These are phyloP conservation scores for Bacidia rubella DNA, from an alignment of 495 filamentous ascomycete species.

Conservation along the genomic window DNA sequence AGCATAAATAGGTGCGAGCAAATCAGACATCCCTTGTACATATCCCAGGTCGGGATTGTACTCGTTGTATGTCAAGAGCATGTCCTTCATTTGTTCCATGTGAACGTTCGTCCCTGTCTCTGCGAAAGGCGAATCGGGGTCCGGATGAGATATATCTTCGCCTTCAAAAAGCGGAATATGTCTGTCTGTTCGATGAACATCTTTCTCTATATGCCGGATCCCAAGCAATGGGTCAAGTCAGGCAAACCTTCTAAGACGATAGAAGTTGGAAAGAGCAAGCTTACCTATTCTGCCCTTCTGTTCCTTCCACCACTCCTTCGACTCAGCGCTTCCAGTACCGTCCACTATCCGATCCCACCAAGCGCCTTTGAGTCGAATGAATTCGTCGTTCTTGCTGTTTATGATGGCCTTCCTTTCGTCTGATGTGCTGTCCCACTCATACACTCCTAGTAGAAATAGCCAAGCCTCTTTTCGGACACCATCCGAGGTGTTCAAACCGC, in stretches of 20 bases:
- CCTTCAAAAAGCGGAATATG: slow-evolving; percentile 85
- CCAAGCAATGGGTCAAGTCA: slow-evolving; percentile 34
- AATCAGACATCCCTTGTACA: slow-evolving; percentile 96
- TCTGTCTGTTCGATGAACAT: slow-evolving; percentile 93
- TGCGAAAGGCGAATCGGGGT: slow-evolving; percentile 90
- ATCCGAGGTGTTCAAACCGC: slow-evolving; percentile 76
- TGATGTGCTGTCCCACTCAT: slow-evolving; percentile 73
- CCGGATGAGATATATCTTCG: slow-evolving; percentile 95
- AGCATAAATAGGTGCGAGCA: slow-evolving; percentile 90
- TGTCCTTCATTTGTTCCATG: slow-evolving; percentile 96
- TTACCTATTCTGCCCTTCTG: slow-evolving; percentile 87
- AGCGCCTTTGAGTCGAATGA: slow-evolving; percentile 79
- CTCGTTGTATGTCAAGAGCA: slow-evolving; percentile 97
- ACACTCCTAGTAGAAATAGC: slow-evolving; percentile 84
- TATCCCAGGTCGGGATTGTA: slow-evolving; percentile 89
- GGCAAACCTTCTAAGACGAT: slow-evolving; percentile 3
- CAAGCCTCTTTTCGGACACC: slow-evolving; percentile 92
- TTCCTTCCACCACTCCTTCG: slow-evolving; percentile 90
- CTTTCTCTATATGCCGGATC: slow-evolving; percentile 61
- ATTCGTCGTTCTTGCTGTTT: slow-evolving; percentile 82
- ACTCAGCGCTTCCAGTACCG: slow-evolving; percentile 55
- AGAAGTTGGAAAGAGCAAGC: slow-evolving; percentile 12
- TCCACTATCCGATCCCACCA: slow-evolving; percentile 96
- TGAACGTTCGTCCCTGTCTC: slow-evolving; percentile 89
- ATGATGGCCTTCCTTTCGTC: slow-evolving; percentile 70